These are phyloP conservation scores for Arachnomyces sp. DNA, from an alignment of 2,329 filamentous ascomycete genomes.

Conservation along the genomic window DNA sequence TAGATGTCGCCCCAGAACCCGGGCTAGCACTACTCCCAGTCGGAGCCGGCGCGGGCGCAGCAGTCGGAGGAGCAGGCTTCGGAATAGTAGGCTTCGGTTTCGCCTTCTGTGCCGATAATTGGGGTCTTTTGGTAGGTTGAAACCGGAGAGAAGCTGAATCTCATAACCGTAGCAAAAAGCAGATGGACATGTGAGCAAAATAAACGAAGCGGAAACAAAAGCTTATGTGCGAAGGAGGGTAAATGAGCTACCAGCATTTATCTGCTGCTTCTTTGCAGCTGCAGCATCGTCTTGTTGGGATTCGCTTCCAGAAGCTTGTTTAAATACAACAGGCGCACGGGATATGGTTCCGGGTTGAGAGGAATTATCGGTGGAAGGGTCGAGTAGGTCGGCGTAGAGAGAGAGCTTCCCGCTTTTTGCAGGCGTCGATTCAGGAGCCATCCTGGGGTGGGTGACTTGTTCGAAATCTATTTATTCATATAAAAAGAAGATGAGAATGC, in stretches of 20 bases:
- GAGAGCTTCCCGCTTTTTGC: slow-evolving; percentile 50
- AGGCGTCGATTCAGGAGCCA: slow-evolving; percentile 24
- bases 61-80: slow-evolving; percentile 30
- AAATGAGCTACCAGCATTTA: slow-evolving; percentile 54
- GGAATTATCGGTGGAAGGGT: slow-evolving; percentile 37
- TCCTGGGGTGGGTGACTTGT: slow-evolving; percentile 11
- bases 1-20: slow-evolving; percentile 5
- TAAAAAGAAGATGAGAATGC: too few relatives aligned
- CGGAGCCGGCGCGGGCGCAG: slow-evolving; percentile 14
- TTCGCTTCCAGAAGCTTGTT: slow-evolving; percentile 46
- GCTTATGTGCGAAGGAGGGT: slow-evolving; percentile 23
- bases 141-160: slow-evolving; percentile 63
- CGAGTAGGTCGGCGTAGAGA: slow-evolving; percentile 77
- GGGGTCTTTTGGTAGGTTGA: slow-evolving; percentile 75
- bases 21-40: slow-evolving; percentile 5
- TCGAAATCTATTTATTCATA: too few relatives aligned
- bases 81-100: slow-evolving; percentile 57
- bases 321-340: slow-evolving; percentile 66
- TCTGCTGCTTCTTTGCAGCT: slow-evolving; percentile 56
- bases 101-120: slow-evolving; percentile 53
- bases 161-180: slow-evolving; percentile 20
- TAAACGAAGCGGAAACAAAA: slow-evolving; percentile 21
- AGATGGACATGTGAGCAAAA: slow-evolving; percentile 43
- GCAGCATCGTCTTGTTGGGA: slow-evolving; percentile 40
- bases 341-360: slow-evolving; percentile 59